Conservation (phyloP, 768 basidiomycete species). For the Mycena latifolia region DNA sequence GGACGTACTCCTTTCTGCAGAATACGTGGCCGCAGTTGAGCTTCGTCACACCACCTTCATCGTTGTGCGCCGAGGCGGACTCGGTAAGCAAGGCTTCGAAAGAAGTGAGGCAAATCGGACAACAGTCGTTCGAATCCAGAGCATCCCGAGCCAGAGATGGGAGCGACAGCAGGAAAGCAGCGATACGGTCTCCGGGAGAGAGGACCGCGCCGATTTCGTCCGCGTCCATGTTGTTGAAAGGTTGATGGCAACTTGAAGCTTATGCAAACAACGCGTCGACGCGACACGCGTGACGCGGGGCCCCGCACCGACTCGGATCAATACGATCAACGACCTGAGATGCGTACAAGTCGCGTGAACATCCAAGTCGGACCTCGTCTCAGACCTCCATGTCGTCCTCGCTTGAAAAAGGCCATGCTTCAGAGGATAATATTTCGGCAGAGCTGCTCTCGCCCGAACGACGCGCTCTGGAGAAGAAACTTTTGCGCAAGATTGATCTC, state of each 20-base stretch:
- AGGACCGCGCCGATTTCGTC: no score
- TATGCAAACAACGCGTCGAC: no score
- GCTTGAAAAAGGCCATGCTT: slow-evolving; percentile 32
- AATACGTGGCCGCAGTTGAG: slow-evolving; percentile 76
- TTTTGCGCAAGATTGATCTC: slow-evolving; percentile 67
- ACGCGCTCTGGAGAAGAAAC: slow-evolving; percentile 61
- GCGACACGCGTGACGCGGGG: no score
- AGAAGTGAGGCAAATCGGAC: slow-evolving; percentile 74
- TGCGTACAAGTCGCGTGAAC: background rate
- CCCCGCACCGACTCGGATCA: no score
- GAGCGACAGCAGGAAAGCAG: slow-evolving; percentile 55
- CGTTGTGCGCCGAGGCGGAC: slow-evolving; percentile 1
- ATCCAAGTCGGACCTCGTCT: background rate
- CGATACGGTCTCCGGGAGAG: no score
- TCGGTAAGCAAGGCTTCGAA: slow-evolving; percentile 58
- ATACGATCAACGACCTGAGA: no score
- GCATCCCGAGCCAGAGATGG: slow-evolving; percentile 55
- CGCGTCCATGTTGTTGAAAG: no score
- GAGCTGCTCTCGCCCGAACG: slow-evolving; percentile 41
- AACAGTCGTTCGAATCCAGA: slow-evolving; percentile 64
- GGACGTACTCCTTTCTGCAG: slow-evolving; percentile 71
- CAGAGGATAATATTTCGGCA: slow-evolving; percentile 3
- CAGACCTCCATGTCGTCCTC: slow-evolving; percentile 9
- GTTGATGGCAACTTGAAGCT: no score
- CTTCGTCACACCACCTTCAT: slow-evolving; percentile 63